These are phyloP conservation scores for Plasmodium berghei DNA, from an alignment of 169 alveolate genomes.

Conservation along the genomic window DNA sequence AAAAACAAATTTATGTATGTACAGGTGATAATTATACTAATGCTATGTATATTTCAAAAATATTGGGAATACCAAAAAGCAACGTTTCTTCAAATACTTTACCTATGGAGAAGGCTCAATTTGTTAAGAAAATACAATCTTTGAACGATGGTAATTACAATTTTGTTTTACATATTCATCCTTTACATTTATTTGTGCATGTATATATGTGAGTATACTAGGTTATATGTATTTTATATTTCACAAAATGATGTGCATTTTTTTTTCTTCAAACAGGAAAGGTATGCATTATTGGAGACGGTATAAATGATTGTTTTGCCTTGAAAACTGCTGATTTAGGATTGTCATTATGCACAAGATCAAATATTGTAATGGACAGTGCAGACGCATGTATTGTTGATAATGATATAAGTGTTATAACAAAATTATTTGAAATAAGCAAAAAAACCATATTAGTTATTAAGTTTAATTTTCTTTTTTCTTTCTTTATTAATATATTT, in stretches of 20 bases:
- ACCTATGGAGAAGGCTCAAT: conserved; percentile 71
- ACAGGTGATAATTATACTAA: conserved; percentile 72
- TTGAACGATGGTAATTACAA: conserved; percentile 35
- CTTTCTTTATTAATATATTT: conserved; percentile 63
- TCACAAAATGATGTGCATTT: background rate
- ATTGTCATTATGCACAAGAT: conserved; percentile 56
- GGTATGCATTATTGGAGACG: conserved; percentile 75
- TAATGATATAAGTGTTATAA: conserved; percentile 62
- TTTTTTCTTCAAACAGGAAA: conserved; percentile 21
- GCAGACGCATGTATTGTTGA: conserved; percentile 75
- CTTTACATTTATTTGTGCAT: background rate
- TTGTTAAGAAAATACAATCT: conserved; percentile 57
- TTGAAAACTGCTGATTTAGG: conserved; percentile 71
- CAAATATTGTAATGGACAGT: conserved; percentile 73
- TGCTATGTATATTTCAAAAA: conserved; percentile 68
- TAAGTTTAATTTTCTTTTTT: conserved; percentile 65
- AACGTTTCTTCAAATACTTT: conserved; percentile 58
- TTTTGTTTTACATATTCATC: background rate
- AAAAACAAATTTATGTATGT: conserved; percentile 61
- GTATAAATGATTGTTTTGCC: conserved; percentile 75
- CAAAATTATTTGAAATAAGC: conserved; percentile 59
- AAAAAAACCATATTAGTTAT: conserved; percentile 64
- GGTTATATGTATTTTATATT: too few species aligned
- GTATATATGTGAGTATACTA: background rate
- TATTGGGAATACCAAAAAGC: conserved; percentile 52